Evolutionary conservation across 768 basidiomycete species (phyloP).

Genomic region (Pulveroboletus sp.): DNA sequence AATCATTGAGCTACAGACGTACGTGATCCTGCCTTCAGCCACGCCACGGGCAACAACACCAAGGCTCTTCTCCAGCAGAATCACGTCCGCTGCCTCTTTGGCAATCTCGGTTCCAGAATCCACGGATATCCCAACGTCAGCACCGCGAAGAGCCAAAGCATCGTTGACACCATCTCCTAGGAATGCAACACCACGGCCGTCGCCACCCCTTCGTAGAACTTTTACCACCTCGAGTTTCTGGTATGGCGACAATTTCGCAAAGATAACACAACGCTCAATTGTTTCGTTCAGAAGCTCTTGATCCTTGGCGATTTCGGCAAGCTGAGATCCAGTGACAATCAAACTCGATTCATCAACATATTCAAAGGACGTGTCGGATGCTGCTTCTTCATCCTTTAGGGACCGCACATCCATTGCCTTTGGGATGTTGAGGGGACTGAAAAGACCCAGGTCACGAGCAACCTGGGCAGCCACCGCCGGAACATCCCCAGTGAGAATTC

Average conservation of each 20-base stretch:
- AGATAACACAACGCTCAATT: conserved; percentile 29
- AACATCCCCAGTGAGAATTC: conserved; percentile 34
- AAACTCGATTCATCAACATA: conserved; percentile 19
- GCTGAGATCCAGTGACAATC: conserved; percentile 28
- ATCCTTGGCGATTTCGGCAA: conserved; percentile 27
- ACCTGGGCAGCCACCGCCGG: conserved; percentile 36
- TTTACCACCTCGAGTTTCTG: conserved; percentile 33
- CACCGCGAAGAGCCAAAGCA: conserved; percentile 30
- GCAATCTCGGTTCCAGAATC: conserved; percentile 33
- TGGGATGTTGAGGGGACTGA: conserved; percentile 19
- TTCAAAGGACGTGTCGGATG: neutral
- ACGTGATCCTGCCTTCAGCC: conserved; percentile 32
- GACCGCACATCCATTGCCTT: neutral
- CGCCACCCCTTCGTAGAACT: conserved; percentile 21
- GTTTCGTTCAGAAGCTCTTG: conserved; percentile 22
- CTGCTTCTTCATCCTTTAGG: conserved; percentile 27
- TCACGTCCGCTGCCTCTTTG: conserved; percentile 36
- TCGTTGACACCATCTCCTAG: conserved; percentile 31
- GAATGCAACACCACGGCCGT: conserved; percentile 30
- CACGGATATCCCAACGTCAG: conserved; percentile 32
- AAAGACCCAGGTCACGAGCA: conserved; percentile 34
- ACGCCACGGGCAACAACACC: conserved; percentile 31
- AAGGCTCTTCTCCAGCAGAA: conserved; percentile 34
- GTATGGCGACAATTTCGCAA: conserved; percentile 31
- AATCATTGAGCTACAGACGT: conserved; percentile 5